phyloP scores from a whole-genome alignment of 768 basidiomycete genomes.

The Boletus huronensis region DNA sequence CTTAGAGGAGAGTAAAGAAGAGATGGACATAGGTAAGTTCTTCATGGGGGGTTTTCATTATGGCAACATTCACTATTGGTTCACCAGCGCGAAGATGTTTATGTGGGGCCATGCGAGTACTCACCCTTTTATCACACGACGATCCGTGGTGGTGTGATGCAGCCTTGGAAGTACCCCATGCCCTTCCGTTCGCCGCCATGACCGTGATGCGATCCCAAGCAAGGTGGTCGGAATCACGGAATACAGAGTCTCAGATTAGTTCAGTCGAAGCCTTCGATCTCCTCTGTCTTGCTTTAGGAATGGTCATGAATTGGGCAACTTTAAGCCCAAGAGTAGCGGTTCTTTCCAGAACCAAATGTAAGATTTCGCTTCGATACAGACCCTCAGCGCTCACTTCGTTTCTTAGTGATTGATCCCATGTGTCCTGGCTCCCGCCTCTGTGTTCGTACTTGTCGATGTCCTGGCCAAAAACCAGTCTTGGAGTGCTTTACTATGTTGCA shows the following conservation, averaged over 20 bases:
- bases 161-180: slow-evolving; percentile 44
- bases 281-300: slow-evolving; percentile 69
- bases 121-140: slow-evolving; percentile 69
- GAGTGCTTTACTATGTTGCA: slow-evolving; percentile 52
- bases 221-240: slow-evolving; percentile 16
- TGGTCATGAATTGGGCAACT: slow-evolving; percentile 76
- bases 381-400: not conserved
- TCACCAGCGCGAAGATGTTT: slow-evolving; percentile 44
- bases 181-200: slow-evolving; percentile 47
- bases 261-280: slow-evolving; percentile 55
- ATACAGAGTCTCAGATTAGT: slow-evolving; percentile 1
- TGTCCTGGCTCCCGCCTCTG: slow-evolving; percentile 53
- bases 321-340: slow-evolving; percentile 46
- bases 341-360: slow-evolving; percentile 48
- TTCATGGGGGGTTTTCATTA: not conserved
- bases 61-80: not conserved
- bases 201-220: slow-evolving; percentile 42
- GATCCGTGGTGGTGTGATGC: slow-evolving; percentile 53
- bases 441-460: slow-evolving; percentile 51
- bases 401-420: slow-evolving; percentile 45
- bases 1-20: slow-evolving; percentile 21
- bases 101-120: slow-evolving; percentile 58
- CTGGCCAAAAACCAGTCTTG: slow-evolving; percentile 41
- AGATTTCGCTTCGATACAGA: slow-evolving; percentile 18
- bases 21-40: slow-evolving; percentile 16